Evolutionary conservation across 331 rosid species (phyloP).

Genomic region (Malus hybrid): DNA sequence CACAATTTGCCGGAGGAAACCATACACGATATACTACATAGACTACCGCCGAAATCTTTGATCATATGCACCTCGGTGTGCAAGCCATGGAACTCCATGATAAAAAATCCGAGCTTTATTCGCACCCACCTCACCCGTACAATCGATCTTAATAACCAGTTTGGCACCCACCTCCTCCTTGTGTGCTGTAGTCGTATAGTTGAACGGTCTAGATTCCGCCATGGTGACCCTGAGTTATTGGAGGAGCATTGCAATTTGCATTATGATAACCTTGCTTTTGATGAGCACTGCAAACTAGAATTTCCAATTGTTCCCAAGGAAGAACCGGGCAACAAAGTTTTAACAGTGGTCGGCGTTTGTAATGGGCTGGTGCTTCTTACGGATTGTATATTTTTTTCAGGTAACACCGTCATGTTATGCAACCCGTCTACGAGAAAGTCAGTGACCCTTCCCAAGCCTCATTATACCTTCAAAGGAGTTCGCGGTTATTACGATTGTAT

Average conservation of each 20-base stretch:
- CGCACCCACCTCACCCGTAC: background rate
- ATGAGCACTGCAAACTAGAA: background rate
- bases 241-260: background rate
- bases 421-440: constrained; percentile 21
- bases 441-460: constrained; percentile 16
- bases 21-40: too few species aligned
- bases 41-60: too few species aligned
- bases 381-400: background rate
- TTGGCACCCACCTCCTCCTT: background rate
- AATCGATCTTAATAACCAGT: background rate
- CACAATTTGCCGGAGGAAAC: background rate
- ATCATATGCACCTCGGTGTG: too few species aligned
- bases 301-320: background rate
- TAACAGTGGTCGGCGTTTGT: constrained; percentile 1
- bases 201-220: too few species aligned
- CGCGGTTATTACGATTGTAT: constrained; percentile 7
- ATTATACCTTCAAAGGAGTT: background rate
- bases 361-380: constrained; percentile 15
- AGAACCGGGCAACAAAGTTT: background rate
- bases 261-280: background rate
- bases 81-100: too few species aligned
- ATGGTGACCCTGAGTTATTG: background rate
- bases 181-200: background rate
- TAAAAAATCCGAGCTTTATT: background rate
- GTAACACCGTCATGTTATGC: background rate